Conservation (phyloP, 164 flowering plant genomes). For the Liriodendron chinense region DNA sequence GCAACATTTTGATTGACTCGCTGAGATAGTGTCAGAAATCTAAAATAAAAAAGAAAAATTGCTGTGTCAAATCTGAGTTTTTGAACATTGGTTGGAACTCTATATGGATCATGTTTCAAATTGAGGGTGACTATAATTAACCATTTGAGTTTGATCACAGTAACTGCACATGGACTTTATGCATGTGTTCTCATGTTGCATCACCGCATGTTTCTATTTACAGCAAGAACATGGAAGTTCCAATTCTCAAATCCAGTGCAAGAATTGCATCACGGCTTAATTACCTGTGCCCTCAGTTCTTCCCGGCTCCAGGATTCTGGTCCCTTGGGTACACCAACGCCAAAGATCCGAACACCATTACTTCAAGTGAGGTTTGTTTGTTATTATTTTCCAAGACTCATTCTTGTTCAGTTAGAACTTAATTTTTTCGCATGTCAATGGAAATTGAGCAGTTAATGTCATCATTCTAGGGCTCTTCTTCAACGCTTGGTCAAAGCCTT, state of each 20-base stretch:
- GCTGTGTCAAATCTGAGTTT: not conserved
- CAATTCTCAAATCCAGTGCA: slow-evolving; percentile 81
- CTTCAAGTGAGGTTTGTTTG: slow-evolving; percentile 56
- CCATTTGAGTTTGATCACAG: not conserved
- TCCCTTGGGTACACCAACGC: slow-evolving; percentile 29
- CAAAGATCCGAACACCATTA: slow-evolving; percentile 15
- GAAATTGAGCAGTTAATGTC: slow-evolving; percentile 17
- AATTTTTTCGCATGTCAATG: slow-evolving; percentile 4
- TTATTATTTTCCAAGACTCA: not conserved
- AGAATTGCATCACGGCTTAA: slow-evolving; percentile 81
- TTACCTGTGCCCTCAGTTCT: slow-evolving; percentile 85
- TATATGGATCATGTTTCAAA: not conserved
- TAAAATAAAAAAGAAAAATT: too few relatives aligned
- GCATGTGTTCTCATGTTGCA: not conserved
- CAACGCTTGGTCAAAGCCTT: slow-evolving; percentile 30
- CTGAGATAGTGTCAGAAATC: too few relatives aligned
- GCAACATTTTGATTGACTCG: too few relatives aligned
- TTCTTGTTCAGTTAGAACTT: not conserved
- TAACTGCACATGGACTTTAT: not conserved
- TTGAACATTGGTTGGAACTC: not conserved
- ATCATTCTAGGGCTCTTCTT: slow-evolving; percentile 34
- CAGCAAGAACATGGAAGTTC: slow-evolving; percentile 85
- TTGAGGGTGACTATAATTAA: not conserved
- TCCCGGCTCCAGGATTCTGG: slow-evolving; percentile 88
- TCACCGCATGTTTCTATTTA: not conserved